Evolutionary conservation across 352 stramenopile genomes (phyloP).

Genomic region (Globisporangium cederbergense): DNA sequence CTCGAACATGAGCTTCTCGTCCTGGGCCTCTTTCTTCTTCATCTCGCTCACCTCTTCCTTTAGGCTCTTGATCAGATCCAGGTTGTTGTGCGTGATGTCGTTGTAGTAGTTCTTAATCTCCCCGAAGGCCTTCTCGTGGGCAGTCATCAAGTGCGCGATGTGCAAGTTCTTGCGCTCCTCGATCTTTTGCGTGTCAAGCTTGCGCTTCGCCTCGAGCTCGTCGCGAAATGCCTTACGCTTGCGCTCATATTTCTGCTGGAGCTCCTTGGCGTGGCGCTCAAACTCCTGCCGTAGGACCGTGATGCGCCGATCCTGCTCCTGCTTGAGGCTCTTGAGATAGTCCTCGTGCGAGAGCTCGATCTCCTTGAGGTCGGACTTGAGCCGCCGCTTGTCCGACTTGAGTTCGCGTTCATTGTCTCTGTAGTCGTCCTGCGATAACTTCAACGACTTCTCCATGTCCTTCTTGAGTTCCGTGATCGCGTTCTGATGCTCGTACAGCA

Average conservation of each 20-base stretch:
- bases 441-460: slow-evolving; percentile 86
- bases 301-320: slow-evolving; percentile 91
- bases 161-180: slow-evolving; percentile 92
- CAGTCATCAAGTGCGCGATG: slow-evolving; percentile 91
- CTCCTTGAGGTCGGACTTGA: slow-evolving; percentile 92
- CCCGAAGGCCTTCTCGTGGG: slow-evolving; percentile 91
- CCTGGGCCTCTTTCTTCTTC: slow-evolving; percentile 92
- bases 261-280: slow-evolving; percentile 86
- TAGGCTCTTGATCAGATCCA: slow-evolving; percentile 95
- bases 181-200: slow-evolving; percentile 85
- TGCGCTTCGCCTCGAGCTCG: slow-evolving; percentile 74
- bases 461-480: slow-evolving; percentile 90
- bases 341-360: slow-evolving; percentile 91
- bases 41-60: slow-evolving; percentile 95
- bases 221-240: slow-evolving; percentile 83
- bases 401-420: slow-evolving; percentile 81
- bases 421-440: slow-evolving; percentile 91
- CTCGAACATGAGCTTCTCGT: slow-evolving; percentile 94
- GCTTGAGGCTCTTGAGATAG: slow-evolving; percentile 91
- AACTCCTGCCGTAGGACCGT: slow-evolving; percentile 91
- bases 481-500: slow-evolving; percentile 94
- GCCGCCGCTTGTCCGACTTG: slow-evolving; percentile 83
- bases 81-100: slow-evolving; percentile 96
- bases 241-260: slow-evolving; percentile 87
- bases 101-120: slow-evolving; percentile 98